phyloP scores from a whole-genome alignment of 2,329 filamentous ascomycete genomes.

The Ceratocystis smalleyi region DNA sequence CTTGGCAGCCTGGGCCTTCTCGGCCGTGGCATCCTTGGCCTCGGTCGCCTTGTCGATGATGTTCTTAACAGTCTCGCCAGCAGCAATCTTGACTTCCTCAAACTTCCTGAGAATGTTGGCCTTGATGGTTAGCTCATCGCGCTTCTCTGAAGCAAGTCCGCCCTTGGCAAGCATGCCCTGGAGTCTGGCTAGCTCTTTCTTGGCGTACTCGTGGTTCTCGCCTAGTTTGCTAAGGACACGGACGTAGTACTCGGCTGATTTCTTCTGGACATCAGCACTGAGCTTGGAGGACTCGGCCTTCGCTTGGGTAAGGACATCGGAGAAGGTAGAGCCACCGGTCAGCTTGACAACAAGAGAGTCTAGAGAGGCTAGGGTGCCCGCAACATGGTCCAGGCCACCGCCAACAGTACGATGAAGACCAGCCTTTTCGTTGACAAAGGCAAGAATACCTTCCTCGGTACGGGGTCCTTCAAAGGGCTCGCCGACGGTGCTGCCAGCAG shows the following conservation, averaged over 20 bases:
- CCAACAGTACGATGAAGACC: constrained; percentile 73
- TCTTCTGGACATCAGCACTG: constrained; percentile 46
- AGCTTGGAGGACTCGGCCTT: constrained; percentile 54
- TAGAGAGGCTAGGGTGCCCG: constrained; percentile 67
- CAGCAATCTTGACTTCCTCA: constrained; percentile 33
- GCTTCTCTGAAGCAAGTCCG: constrained; percentile 67
- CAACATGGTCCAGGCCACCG: constrained; percentile 60
- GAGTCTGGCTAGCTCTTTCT: constrained; percentile 73
- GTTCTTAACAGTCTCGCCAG: constrained; percentile 32
- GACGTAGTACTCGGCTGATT: constrained; percentile 87
- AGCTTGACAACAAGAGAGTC: constrained; percentile 64
- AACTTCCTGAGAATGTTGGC: constrained; percentile 80
- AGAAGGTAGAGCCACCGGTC: constrained; percentile 37
- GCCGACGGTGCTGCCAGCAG: constrained; percentile 60
- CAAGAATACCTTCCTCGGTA: constrained; percentile 57
- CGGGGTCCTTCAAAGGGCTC: constrained; percentile 62
- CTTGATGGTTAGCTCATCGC: constrained; percentile 74
- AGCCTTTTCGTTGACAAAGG: constrained; percentile 75
- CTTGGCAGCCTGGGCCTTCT: constrained; percentile 35
- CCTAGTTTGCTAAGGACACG: constrained; percentile 76
- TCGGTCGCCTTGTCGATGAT: constrained; percentile 5
- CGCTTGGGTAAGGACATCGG: constrained; percentile 52
- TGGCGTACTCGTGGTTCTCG: constrained; percentile 60
- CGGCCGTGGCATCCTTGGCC: constrained; percentile 17
- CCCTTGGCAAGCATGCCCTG: constrained; percentile 73